Percentiles rank a stretch among this genome's conserved stretches.
phyloP scores from a whole-genome alignment of 192 early-diverging fungal genomes.

The Coemansia sp. region DNA sequence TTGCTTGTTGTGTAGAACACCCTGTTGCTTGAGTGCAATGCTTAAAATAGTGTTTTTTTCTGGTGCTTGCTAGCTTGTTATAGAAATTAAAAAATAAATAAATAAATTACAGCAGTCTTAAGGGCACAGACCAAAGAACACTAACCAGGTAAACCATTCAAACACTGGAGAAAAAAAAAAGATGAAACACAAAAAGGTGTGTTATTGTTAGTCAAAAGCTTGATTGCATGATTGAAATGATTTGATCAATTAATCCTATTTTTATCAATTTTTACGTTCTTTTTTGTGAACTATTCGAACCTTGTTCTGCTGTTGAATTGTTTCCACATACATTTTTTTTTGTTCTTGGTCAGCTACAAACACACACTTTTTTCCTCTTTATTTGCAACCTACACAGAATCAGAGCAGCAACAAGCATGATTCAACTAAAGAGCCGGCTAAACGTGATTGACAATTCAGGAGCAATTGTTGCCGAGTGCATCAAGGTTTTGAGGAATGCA shows the following conservation, averaged over 20 bases:
- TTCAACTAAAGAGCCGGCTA: conserved; percentile 76
- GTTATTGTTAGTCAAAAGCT: neutral
- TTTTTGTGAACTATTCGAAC: no score
- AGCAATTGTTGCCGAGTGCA: conserved; percentile 90
- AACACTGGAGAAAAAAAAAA: neutral
- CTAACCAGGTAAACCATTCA: no score
- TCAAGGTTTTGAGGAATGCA: conserved; percentile 85
- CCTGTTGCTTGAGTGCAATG: neutral
- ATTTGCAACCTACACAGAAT: neutral
- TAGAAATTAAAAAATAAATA: no score
- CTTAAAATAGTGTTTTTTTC: neutral
- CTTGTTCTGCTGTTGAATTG: no score
- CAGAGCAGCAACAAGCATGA: conserved; percentile 54
- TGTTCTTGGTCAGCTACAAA: no score
- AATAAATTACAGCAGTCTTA: no score
- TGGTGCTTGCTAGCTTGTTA: neutral
- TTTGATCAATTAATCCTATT: neutral
- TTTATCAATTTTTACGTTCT: neutral
- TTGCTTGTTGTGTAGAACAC: neutral
- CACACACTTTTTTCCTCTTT: neutral
- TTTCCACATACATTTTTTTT: no score
- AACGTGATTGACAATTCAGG: conserved; percentile 99
- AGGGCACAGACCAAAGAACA: no score
- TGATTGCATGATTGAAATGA: neutral
- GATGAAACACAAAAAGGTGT: neutral